phyloP scores from a whole-genome alignment of 177 flowering plant species.

The Vitis hybrid region DNA sequence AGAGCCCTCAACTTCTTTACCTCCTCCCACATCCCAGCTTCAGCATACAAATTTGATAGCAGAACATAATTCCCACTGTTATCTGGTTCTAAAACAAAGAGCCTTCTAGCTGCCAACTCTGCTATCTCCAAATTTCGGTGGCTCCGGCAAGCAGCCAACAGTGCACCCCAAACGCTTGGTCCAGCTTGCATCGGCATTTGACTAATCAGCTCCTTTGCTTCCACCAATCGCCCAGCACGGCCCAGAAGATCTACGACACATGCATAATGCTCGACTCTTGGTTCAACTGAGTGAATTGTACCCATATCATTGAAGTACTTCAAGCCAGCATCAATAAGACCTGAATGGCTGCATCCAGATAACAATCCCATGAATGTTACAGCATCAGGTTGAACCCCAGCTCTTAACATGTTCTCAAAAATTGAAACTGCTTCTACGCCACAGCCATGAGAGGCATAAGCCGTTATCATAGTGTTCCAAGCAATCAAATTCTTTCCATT shows the following conservation, averaged over 20 bases:
- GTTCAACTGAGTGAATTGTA: constrained; percentile 26
- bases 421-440: constrained; percentile 32
- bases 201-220: constrained; percentile 16
- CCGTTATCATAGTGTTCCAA: constrained; percentile 62
- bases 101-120: constrained; percentile 14
- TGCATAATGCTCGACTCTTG: constrained; percentile 24
- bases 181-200: constrained; percentile 19
- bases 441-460: constrained; percentile 53
- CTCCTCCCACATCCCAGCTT: constrained; percentile 19
- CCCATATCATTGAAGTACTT: constrained; percentile 39
- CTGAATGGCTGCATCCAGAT: constrained; percentile 54
- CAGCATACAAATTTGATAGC: constrained; percentile 22
- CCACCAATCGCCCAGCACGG: constrained; percentile 18
- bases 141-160: constrained; percentile 16
- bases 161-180: constrained; percentile 23
- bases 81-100: constrained; percentile 16
- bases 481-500: constrained; percentile 31
- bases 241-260: constrained; percentile 22
- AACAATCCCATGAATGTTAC: constrained; percentile 42
- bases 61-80: constrained; percentile 15
- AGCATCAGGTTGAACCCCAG: constrained; percentile 39
- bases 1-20: constrained; percentile 9
- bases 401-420: constrained; percentile 43
- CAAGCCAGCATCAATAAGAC: constrained; percentile 42
- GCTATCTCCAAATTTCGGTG: constrained; percentile 15